A percentile compares a stretch with the other conserved stretches of the same genome.
These are phyloP conservation scores for Candida rishiriensis DNA, from an alignment of 805 yeast species.

Conservation along the genomic window DNA sequence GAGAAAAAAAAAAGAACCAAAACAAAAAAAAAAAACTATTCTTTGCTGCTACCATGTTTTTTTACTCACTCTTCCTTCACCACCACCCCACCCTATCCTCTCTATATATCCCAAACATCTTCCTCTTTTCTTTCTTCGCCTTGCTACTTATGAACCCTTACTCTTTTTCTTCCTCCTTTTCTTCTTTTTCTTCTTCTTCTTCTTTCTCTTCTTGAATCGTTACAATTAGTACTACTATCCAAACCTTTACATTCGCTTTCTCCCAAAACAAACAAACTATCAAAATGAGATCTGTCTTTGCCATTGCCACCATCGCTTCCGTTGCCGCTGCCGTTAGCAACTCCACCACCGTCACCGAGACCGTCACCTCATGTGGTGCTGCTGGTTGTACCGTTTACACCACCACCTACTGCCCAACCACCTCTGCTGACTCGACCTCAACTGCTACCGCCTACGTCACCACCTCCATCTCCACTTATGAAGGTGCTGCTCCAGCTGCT, in stretches of 20 bases:
- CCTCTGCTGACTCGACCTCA: neutral
- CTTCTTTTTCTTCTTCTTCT: neutral
- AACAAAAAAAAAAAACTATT: no score
- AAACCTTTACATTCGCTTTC: constrained; percentile 3
- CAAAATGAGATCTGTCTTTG: constrained; percentile 13
- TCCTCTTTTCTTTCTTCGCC: no score
- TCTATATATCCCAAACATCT: no score
- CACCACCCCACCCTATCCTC: no score
- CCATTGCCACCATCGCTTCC: constrained; percentile 12
- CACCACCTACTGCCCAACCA: constrained; percentile 11
- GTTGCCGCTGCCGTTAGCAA: constrained; percentile 10
- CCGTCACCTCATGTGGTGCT: constrained; percentile 15
- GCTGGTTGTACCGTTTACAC: constrained; percentile 12
- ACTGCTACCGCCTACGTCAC: neutral
- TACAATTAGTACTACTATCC: no score
- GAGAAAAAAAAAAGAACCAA: no score
- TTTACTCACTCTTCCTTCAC: no score
- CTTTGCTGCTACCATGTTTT: no score
- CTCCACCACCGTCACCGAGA: constrained; percentile 12
- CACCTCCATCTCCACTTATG: constrained; percentile 21
- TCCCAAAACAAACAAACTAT: neutral
- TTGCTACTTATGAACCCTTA: neutral
- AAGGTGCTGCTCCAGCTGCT: constrained; percentile 26
- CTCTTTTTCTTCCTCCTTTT: neutral
- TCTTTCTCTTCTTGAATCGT: no score